Percentiles rank a stretch among this genome's conserved stretches.
Evolutionary conservation across 768 basidiomycete species (phyloP).

Genomic region (Butyriboletus loyo): DNA sequence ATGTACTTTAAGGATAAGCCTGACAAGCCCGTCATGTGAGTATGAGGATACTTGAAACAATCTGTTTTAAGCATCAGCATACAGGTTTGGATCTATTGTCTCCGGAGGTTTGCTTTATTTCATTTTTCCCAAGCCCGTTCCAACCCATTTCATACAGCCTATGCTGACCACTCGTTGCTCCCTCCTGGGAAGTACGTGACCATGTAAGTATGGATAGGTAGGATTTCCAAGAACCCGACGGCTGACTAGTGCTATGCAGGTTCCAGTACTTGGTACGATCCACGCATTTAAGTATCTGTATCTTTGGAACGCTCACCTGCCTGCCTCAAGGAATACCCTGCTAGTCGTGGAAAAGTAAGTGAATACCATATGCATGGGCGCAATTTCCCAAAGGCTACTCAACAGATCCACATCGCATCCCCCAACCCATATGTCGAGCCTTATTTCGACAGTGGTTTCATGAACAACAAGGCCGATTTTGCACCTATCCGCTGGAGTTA

Average conservation of each 20-base stretch:
- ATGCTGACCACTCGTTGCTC: constrained; percentile 66
- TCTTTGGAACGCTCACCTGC: background rate
- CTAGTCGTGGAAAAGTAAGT: constrained; percentile 62
- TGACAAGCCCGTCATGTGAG: constrained; percentile 72
- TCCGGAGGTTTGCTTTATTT: constrained; percentile 43
- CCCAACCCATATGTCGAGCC: constrained; percentile 61
- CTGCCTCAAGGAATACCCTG: constrained; percentile 54
- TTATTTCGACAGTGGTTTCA: constrained; percentile 70
- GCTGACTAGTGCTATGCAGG: constrained; percentile 3
- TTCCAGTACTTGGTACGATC: constrained; percentile 58
- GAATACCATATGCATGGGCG: background rate
- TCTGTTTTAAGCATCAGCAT: background rate
- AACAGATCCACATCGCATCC: constrained; percentile 59
- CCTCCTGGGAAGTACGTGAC: constrained; percentile 72
- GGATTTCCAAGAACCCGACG: constrained; percentile 20
- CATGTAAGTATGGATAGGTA: constrained; percentile 39
- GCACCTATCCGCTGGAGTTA: constrained; percentile 76
- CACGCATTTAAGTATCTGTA: background rate
- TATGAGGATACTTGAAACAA: background rate
- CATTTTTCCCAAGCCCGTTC: background rate
- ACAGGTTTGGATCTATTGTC: constrained; percentile 63
- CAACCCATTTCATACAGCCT: constrained; percentile 36
- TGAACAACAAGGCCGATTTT: constrained; percentile 77
- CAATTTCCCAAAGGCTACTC: background rate
- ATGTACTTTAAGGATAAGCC: constrained; percentile 77